phyloP scores from a whole-genome alignment of 2,329 filamentous ascomycete genomes.

The Aspergillus caelatus region DNA sequence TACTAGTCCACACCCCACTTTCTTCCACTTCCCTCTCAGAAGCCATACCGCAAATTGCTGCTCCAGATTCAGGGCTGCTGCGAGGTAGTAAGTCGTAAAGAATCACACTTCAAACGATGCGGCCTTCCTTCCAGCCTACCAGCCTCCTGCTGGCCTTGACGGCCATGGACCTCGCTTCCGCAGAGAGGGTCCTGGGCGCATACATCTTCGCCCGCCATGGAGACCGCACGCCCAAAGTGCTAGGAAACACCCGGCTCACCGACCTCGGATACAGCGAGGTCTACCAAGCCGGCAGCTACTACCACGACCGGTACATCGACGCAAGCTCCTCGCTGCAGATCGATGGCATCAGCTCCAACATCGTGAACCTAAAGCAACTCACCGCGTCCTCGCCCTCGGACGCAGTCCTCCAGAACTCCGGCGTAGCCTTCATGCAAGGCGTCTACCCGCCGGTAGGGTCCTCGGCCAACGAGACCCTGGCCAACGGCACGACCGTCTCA shows the following conservation, averaged over 20 bases:
- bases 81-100: neutral
- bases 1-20: neutral
- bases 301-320: conserved; percentile 73
- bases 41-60: neutral
- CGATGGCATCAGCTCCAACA: conserved; percentile 64
- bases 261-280: conserved; percentile 78
- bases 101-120: conserved; percentile 27
- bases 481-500: conserved; percentile 68
- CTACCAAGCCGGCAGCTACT: conserved; percentile 72
- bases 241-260: conserved; percentile 72
- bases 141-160: conserved; percentile 30
- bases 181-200: conserved; percentile 75
- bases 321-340: conserved; percentile 63
- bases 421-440: conserved; percentile 78
- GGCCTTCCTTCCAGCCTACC: conserved; percentile 24
- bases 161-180: conserved; percentile 29
- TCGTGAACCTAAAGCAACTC: conserved; percentile 72
- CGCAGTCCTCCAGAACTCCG: conserved; percentile 77
- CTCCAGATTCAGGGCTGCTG: neutral
- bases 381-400: conserved; percentile 72
- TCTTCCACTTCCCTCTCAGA: neutral
- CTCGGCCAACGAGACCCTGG: conserved; percentile 62
- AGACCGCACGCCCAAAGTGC: conserved; percentile 79
- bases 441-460: conserved; percentile 77
- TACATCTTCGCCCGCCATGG: conserved; percentile 91